Conservation (phyloP, 1,284 basidiomycete species). For the Tetrapyrgos nigripes region DNA sequence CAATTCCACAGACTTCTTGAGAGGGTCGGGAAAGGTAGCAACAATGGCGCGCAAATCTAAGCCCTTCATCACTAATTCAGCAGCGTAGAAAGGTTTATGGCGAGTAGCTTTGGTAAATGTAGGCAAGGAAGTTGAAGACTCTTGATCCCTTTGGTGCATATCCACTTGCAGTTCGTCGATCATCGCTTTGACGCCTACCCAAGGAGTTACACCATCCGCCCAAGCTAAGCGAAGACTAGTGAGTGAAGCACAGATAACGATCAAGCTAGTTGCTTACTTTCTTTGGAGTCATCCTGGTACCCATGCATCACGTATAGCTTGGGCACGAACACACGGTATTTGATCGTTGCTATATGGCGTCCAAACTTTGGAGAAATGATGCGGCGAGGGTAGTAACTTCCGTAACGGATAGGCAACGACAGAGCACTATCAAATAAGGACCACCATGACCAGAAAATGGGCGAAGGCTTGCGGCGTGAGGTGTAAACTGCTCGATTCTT, state of each 20-base stretch:
- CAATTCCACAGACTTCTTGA: conserved; percentile 63
- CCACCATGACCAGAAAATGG: conserved; percentile 96
- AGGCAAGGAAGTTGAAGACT: conserved; percentile 59
- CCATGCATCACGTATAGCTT: conserved; percentile 88
- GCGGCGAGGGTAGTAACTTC: conserved; percentile 79
- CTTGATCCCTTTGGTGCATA: conserved; percentile 92
- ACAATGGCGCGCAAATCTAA: conserved; percentile 83
- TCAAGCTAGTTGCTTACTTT: conserved; percentile 43
- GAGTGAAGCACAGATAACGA: conserved; percentile 8
- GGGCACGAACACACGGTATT: conserved; percentile 86
- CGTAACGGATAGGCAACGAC: conserved; percentile 89
- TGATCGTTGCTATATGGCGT: conserved; percentile 89
- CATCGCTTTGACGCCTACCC: conserved; percentile 86
- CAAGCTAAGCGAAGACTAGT: conserved; percentile 57
- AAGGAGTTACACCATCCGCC: conserved; percentile 79
- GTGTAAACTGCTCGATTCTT: conserved; percentile 77
- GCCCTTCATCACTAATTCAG: conserved; percentile 83
- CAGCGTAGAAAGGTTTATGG: conserved; percentile 93
- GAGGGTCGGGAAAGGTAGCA: conserved; percentile 78
- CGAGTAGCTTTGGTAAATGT: conserved; percentile 61
- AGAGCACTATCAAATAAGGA: conserved; percentile 82
- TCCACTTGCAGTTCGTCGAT: conserved; percentile 88
- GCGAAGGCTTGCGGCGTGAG: conserved; percentile 88
- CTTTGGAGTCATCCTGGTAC: conserved; percentile 82
- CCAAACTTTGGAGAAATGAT: conserved; percentile 90